Conservation (phyloP, 2,329 filamentous ascomycete species). For the Rutstroemia sp. region DNA sequence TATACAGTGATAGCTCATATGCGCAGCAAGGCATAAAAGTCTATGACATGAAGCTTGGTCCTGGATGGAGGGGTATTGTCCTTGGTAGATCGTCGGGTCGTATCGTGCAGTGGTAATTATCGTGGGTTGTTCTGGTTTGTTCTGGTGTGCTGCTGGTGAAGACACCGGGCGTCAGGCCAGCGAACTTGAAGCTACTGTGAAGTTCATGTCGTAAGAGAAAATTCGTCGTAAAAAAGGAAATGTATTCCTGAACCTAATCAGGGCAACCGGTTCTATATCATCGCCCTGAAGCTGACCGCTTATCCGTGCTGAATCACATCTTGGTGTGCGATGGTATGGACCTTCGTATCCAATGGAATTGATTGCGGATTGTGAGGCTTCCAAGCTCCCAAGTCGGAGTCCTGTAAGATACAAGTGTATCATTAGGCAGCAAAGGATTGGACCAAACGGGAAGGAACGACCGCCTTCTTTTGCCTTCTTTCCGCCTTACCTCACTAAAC, state of each 20-base stretch:
- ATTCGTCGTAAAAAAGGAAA: not conserved
- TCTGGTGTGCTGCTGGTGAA: not conserved
- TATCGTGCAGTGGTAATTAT: not conserved
- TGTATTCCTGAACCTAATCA: not conserved
- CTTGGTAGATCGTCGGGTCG: not conserved
- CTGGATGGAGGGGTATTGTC: not conserved
- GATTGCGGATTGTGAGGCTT: not conserved
- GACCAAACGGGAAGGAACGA: not conserved
- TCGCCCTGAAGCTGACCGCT: not conserved
- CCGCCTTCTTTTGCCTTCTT: not conserved
- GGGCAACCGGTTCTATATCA: slow-evolving; percentile 10
- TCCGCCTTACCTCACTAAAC: not conserved
- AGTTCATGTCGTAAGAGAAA: not conserved
- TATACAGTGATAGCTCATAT: not conserved
- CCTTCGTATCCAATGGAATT: not conserved
- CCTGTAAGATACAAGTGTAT: not conserved
- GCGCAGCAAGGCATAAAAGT: slow-evolving; percentile 4
- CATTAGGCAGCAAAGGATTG: slow-evolving; percentile 4
- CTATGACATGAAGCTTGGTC: not conserved
- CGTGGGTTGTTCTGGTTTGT: not conserved
- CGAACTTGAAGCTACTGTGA: not conserved
- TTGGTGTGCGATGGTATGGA: not conserved
- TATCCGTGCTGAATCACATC: not conserved
- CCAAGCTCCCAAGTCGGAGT: not conserved
- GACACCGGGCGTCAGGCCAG: not conserved